Conservation (phyloP, 176 grass and related monocot genomes). For the Aegilops umbellulata region DNA sequence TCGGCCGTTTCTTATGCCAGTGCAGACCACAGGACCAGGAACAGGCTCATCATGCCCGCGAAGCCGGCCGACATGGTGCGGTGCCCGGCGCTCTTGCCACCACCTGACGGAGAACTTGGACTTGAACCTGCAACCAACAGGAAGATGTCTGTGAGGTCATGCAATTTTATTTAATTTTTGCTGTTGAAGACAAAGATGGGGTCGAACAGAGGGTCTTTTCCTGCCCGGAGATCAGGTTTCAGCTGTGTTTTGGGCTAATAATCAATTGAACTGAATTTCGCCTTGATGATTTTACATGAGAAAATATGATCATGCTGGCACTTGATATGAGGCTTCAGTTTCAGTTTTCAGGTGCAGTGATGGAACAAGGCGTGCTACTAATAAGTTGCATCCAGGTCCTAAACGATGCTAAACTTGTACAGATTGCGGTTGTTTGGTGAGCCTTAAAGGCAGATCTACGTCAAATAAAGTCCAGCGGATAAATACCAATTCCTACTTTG, state of each 20-base stretch:
- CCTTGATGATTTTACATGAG: neutral
- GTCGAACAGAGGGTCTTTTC: too few relatives aligned
- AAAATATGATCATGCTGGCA: neutral
- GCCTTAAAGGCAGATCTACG: neutral
- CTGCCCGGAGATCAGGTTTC: neutral
- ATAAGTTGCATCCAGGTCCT: too few relatives aligned
- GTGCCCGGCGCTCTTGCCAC: constrained; percentile 15
- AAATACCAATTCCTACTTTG: constrained; percentile 23
- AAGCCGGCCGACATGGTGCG: neutral
- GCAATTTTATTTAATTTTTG: neutral
- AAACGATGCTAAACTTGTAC: neutral
- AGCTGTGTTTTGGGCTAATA: neutral
- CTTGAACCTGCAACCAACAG: constrained; percentile 1
- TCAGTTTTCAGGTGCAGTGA: too few relatives aligned
- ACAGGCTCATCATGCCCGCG: constrained; percentile 30
- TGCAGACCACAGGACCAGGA: constrained; percentile 34
- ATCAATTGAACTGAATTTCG: neutral
- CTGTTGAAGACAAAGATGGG: neutral
- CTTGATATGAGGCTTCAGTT: neutral
- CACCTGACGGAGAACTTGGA: constrained; percentile 18
- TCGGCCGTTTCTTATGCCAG: constrained; percentile 12
- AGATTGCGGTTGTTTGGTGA: constrained; percentile 18
- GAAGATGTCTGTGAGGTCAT: neutral
- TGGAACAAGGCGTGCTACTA: neutral
- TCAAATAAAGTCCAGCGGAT: neutral